Percentiles rank a stretch among this genome's conserved stretches.
Conservation (phyloP, 2,329 filamentous ascomycete species). For the Pseudogymnoascus sp. region DNA sequence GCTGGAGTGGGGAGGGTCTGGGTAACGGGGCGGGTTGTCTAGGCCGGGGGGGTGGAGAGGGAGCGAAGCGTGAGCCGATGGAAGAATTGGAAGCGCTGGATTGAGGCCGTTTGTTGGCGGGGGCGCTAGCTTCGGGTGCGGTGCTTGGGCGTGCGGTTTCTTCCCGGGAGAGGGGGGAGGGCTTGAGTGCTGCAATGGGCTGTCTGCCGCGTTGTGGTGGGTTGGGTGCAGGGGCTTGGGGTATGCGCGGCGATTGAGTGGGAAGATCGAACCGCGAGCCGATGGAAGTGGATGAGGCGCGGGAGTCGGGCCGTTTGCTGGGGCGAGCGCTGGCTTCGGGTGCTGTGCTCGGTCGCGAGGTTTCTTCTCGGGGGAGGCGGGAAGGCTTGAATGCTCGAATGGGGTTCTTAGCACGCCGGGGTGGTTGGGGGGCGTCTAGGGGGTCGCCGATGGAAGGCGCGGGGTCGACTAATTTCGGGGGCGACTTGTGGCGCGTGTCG, state of each 20-base stretch:
- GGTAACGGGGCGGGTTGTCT: background rate
- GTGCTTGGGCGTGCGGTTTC: background rate
- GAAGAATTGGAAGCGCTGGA: background rate
- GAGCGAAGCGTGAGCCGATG: no score
- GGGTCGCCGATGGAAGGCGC: background rate
- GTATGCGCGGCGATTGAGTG: no score
- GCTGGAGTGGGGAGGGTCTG: background rate
- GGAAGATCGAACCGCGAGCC: background rate
- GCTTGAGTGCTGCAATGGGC: background rate
- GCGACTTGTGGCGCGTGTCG: background rate
- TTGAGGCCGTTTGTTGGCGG: background rate
- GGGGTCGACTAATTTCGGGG: background rate
- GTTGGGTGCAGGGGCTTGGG: no score
- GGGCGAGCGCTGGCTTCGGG: background rate
- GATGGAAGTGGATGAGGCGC: background rate
- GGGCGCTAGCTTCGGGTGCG: background rate
- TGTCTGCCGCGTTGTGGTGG: background rate
- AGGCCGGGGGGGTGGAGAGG: no score
- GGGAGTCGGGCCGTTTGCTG: background rate
- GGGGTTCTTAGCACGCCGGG: background rate
- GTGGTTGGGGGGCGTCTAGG: background rate
- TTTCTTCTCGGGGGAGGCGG: background rate
- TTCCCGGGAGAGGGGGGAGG: background rate
- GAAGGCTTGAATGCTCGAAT: background rate
- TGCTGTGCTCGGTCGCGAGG: background rate